Base-by-base conservation (phyloP, 1,284 basidiomycete genomes). In the Fomitopsis palustris region DNA sequence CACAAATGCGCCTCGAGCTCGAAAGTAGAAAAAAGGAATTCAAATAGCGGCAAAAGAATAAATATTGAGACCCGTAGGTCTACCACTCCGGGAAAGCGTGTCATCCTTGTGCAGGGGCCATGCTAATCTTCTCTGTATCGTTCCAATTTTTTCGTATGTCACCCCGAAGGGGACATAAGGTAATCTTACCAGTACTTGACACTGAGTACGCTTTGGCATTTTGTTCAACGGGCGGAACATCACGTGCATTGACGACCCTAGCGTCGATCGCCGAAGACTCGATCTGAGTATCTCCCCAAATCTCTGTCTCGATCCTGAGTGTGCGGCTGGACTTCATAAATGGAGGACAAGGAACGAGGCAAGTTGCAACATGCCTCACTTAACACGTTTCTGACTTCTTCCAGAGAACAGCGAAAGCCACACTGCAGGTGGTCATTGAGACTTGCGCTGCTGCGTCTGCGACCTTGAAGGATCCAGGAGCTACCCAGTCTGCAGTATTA, bases 401-500 rank as follows among this genome's bases (percentile, higher is more conserved):
- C 61, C 57, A 63, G 65, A 60, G 52, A 59, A 54, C 52, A 70
- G 70, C 68, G 33, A 56, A 64, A 35, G 55, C 62, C 21, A 61
- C 67, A 2, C 67, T 74, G 51, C 52, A 59, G 27, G 53, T 71
- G 8, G 63, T 74, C 51, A 54, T 65, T 21, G 64, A 83, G 55
- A 79, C 78, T 8, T 87, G 82, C 70, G 70, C 75, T 7, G 73
- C 76, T 38, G 79, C 81, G 1, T 69, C 81, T 55, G 61, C 68
- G 65, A 71, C 63, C 62, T 77, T 67, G 54, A 61, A 64, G 23
- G 64, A 54, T 57, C 69, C 55, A 6, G 27, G 21, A n/a, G 29
- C 43, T 37, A 29, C 61, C 16, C 43, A 61, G 23, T 41, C 61
- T 2, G 37, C 63, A 16, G 47, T 49, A 31, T 19, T 55, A 27